Conservation (phyloP, 768 basidiomycete genomes). For the Termitomyces sp. region DNA sequence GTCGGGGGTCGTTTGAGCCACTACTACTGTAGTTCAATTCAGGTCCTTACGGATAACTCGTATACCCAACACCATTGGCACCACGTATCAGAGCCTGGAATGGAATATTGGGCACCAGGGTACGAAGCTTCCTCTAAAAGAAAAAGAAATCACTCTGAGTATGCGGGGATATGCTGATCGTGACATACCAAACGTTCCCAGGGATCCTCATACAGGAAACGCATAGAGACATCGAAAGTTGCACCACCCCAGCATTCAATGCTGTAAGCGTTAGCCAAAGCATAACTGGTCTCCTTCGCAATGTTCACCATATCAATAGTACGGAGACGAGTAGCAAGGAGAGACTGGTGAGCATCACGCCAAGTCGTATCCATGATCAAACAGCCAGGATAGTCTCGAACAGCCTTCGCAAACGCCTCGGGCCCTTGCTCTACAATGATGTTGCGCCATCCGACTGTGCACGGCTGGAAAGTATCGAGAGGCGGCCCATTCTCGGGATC, state of each 20-base stretch:
- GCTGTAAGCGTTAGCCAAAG: conserved; percentile 91
- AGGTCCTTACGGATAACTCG: conserved; percentile 82
- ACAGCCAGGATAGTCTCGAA: conserved; percentile 90
- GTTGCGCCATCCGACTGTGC: conserved; percentile 92
- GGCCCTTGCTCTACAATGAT: conserved; percentile 98
- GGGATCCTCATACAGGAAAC: conserved; percentile 99
- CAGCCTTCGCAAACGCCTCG: conserved; percentile 97
- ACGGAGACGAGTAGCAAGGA: conserved; percentile 92
- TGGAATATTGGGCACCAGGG: conserved; percentile 97
- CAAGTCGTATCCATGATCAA: conserved; percentile 99
- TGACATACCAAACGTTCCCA: conserved; percentile 88
- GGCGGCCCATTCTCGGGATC: conserved; percentile 63
- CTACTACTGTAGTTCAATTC: not conserved
- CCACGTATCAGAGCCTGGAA: conserved; percentile 98
- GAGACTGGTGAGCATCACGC: conserved; percentile 98
- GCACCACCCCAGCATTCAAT: conserved; percentile 99
- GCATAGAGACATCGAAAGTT: conserved; percentile 98
- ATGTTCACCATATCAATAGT: conserved; percentile 98
- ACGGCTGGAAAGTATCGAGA: conserved; percentile 78
- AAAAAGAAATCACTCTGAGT: conserved; percentile 9
- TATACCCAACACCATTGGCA: conserved; percentile 98
- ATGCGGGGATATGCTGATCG: not conserved
- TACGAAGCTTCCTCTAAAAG: conserved; percentile 77
- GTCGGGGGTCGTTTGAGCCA: not conserved
- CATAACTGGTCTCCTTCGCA: conserved; percentile 94